Conservation (phyloP, 306 rosid species). For the Cucumis sativus region DNA sequence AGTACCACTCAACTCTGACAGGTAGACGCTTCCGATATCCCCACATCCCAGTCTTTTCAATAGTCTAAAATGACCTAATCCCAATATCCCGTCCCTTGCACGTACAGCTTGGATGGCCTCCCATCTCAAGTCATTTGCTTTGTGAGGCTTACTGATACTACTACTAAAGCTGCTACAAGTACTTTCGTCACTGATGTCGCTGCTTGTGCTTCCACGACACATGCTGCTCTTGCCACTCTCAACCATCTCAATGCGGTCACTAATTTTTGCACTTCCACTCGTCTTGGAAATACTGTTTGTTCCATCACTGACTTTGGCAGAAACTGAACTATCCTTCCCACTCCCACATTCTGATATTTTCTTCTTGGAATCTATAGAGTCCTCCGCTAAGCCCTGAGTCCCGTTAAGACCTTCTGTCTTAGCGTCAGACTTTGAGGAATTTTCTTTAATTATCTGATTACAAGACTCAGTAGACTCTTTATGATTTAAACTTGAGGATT, state of each 20-base stretch:
- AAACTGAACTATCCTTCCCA: conserved; percentile 68
- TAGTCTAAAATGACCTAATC: conserved; percentile 83
- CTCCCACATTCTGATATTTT: conserved; percentile 70
- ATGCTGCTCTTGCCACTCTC: conserved; percentile 17
- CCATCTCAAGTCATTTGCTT: conserved; percentile 95
- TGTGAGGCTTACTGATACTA: conserved; percentile 86
- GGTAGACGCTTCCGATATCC: conserved; percentile 93
- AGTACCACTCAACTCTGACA: conserved; percentile 91
- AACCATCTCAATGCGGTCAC: conserved; percentile 52
- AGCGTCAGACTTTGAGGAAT: conserved; percentile 27
- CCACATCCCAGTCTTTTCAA: conserved; percentile 96
- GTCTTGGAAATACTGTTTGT: conserved; percentile 18
- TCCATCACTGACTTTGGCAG: conserved; percentile 39
- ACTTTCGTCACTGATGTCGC: conserved; percentile 93
- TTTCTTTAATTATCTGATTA: conserved; percentile 33
- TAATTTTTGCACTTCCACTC: conserved; percentile 82
- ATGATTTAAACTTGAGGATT: conserved; percentile 22
- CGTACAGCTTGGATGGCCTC: conserved; percentile 92
- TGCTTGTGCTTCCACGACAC: conserved; percentile 86
- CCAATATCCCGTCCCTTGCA: conserved; percentile 64
- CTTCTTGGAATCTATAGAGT: conserved; percentile 49
- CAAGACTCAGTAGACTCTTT: conserved; percentile 44
- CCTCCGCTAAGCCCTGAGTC: conserved; percentile 39
- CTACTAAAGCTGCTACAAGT: conserved; percentile 92
- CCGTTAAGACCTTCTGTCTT: conserved; percentile 31